These are phyloP conservation scores for Globisporangium nodosum DNA, from an alignment of 352 stramenopile genomes.

Conservation along the genomic window DNA sequence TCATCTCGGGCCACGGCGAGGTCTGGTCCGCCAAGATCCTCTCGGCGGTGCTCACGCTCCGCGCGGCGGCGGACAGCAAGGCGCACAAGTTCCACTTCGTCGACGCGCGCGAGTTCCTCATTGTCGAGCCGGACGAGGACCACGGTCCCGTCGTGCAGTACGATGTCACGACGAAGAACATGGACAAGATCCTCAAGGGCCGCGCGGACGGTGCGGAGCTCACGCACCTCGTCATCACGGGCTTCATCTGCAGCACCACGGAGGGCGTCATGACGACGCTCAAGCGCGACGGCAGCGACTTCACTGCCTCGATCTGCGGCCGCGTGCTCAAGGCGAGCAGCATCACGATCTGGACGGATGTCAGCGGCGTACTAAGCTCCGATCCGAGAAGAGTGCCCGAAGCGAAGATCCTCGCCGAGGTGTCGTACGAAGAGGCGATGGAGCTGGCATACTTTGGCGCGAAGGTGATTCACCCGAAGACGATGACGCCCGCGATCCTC, in stretches of 20 bases:
- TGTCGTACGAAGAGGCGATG: constrained; percentile 98
- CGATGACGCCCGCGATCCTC: constrained; percentile 88
- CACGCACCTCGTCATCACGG: constrained; percentile 92
- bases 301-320: constrained; percentile 96
- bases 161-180: constrained; percentile 59
- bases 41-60: constrained; percentile 59
- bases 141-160: constrained; percentile 79
- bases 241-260: constrained; percentile 94
- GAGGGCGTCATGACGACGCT: constrained; percentile 96
- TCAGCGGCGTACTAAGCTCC: constrained; percentile 93
- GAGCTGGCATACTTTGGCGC: constrained; percentile 98
- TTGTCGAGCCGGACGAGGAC: constrained; percentile 72
- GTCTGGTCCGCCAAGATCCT: constrained; percentile 94
- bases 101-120: constrained; percentile 89
- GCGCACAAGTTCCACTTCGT: constrained; percentile 84
- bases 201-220: constrained; percentile 27
- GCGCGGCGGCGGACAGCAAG: constrained; percentile 38
- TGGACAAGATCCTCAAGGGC: constrained; percentile 41
- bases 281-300: constrained; percentile 96
- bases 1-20: constrained; percentile 95
- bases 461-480: constrained; percentile 97
- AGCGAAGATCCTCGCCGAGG: constrained; percentile 84
- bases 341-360: constrained; percentile 97
- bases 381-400: constrained; percentile 93
- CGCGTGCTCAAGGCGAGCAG: constrained; percentile 85